These are phyloP conservation scores for Fusarium burgessii DNA, from an alignment of 2,329 filamentous ascomycete genomes.

Conservation along the genomic window DNA sequence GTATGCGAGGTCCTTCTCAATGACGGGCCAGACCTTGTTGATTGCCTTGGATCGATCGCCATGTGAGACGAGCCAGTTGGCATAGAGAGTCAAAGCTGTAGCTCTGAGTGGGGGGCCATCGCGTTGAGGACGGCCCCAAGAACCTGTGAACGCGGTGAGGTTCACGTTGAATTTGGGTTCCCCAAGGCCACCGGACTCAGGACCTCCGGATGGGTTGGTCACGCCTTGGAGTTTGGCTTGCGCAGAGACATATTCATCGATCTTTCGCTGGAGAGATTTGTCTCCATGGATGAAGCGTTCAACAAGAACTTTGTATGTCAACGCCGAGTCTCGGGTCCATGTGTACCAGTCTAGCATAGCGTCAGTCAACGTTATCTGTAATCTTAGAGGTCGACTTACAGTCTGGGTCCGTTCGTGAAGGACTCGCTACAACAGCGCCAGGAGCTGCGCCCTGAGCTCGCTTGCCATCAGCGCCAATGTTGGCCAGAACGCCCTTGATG, in stretches of 20 bases:
- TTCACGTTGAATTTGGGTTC: constrained; percentile 80
- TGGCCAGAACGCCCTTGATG: constrained; percentile 49
- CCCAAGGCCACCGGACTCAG: constrained; percentile 66
- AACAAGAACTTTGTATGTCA: constrained; percentile 75
- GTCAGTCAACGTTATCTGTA: neutral
- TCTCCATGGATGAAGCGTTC: constrained; percentile 72
- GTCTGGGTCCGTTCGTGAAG: constrained; percentile 63
- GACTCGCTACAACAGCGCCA: constrained; percentile 67
- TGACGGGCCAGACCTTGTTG: constrained; percentile 74
- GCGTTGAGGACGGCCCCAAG: constrained; percentile 80
- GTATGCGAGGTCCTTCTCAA: constrained; percentile 79
- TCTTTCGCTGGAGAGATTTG: constrained; percentile 66
- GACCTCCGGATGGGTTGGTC: constrained; percentile 73
- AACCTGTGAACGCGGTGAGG: constrained; percentile 70
- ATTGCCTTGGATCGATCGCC: constrained; percentile 67
- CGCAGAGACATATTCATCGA: constrained; percentile 74
- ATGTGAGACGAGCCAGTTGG: constrained; percentile 74
- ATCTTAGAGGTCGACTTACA: neutral
- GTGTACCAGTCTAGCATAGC: constrained; percentile 74
- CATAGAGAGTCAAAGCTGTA: constrained; percentile 76
- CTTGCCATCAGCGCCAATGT: constrained; percentile 66
- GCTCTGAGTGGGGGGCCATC: constrained; percentile 83
- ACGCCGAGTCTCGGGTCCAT: constrained; percentile 80
- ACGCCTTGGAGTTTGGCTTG: constrained; percentile 75
- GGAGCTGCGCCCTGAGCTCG: constrained; percentile 59